Evolutionary conservation across 2,329 filamentous ascomycete genomes (phyloP), one percentile per base, ranked within the genome.

Genomic region (Escovopsis weberi): DNA sequence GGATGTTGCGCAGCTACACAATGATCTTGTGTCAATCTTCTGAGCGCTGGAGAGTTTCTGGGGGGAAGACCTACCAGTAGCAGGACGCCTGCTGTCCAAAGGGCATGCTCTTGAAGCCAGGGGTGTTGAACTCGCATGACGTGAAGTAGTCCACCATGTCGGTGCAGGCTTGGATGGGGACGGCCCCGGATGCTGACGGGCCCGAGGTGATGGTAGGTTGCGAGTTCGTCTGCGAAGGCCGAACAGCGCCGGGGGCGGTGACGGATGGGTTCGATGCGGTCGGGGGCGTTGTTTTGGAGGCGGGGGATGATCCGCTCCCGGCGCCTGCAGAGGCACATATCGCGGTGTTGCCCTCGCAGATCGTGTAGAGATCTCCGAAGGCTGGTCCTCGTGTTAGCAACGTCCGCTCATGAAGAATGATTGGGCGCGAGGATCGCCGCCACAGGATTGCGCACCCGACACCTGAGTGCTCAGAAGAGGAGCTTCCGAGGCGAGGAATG

Each of bases 71-170:
- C 45, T 40, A 60, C 58, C 58, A 60, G 48, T 57, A 59, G 50
- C 58, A 60, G 15, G 50, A 46, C 15, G 58, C 57, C 38, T 60
- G 57, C 28, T 54, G 49, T 18, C 38, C 47, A 43, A 42, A 51
- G 19, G 52, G 52, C 19, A 57, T 42, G 4, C 46, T 35, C n/a
- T 49, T 47, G 45, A 60, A 60, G 18, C 48, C 48, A 5, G 42
- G 43, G 19, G 53, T 51, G 33, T 50, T 42, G 9, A 35, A 43
- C 34, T 48, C 50, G 44, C 58, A 60, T 2, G 54, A 55, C 18
- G 43, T 41, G 40, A 51, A 58, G 39, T 58, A 40, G 26, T 38
- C 45, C 12, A 54, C 35, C 57, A 60, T 59, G 28, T 50, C 47
- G 34, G 38, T 30, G 40, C 40, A 33, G 26, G 19, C 37, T 12